phyloP scores from a whole-genome alignment of 169 alveolate species.

The Perkinsus marinus region DNA sequence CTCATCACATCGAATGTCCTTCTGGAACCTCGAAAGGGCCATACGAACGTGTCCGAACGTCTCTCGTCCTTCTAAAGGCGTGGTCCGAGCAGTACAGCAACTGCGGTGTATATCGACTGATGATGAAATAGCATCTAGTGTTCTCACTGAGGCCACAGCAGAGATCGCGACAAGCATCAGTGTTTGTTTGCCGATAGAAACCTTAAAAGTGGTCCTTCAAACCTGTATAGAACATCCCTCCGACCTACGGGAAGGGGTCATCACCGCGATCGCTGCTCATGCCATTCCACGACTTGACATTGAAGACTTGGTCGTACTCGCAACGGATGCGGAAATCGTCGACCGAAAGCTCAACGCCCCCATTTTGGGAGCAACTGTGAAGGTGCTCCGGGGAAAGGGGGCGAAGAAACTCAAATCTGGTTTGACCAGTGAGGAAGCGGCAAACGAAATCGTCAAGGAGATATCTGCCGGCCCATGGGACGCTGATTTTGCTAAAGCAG shows the following conservation, averaged over 20 bases:
- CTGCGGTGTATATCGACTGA: not conserved
- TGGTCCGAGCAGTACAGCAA: not conserved
- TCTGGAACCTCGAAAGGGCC: not conserved
- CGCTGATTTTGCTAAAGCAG: not conserved
- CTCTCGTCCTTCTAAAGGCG: not conserved
- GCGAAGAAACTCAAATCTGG: not conserved
- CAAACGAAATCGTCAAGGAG: not conserved
- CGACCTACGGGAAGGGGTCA: not conserved
- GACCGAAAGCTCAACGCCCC: not conserved
- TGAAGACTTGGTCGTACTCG: not conserved
- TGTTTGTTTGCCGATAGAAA: not conserved
- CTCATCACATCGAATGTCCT: not conserved
- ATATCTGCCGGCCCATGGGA: not conserved
- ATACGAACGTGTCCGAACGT: not conserved
- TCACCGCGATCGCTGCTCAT: not conserved
- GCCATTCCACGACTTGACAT: not conserved
- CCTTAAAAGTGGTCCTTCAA: not conserved
- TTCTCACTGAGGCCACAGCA: not conserved
- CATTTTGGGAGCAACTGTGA: not conserved
- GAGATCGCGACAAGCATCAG: not conserved
- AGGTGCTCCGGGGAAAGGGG: not conserved
- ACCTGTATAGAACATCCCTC: not conserved
- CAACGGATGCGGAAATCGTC: not conserved
- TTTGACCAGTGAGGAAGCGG: not conserved
- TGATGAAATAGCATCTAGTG: not conserved